Evolutionary conservation across 495 filamentous ascomycete species (phyloP).

Genomic region (Penicillium salamii): DNA sequence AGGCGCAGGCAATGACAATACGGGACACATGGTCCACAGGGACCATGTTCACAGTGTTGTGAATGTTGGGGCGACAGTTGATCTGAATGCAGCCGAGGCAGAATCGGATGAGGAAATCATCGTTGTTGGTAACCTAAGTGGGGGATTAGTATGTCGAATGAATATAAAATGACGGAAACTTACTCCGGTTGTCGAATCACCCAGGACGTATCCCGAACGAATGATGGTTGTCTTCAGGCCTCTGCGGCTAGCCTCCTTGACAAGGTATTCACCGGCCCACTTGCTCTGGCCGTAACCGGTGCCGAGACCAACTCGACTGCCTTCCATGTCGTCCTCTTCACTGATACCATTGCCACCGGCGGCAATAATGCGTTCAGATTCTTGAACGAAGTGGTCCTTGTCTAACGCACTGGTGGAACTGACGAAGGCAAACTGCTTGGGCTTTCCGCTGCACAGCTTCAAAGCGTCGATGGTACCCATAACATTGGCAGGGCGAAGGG

Average conservation of each 20-base stretch:
- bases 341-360: slow-evolving; percentile 52
- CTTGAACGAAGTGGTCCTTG: slow-evolving; percentile 71
- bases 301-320: slow-evolving; percentile 61
- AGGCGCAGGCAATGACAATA: slow-evolving; percentile 69
- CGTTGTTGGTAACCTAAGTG: slow-evolving; percentile 60
- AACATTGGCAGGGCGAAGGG: slow-evolving; percentile 76
- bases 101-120: slow-evolving; percentile 91
- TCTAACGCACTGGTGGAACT: slow-evolving; percentile 85
- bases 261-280: slow-evolving; percentile 78
- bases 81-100: slow-evolving; percentile 88
- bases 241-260: slow-evolving; percentile 72
- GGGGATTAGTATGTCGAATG: no score
- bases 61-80: slow-evolving; percentile 64
- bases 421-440: slow-evolving; percentile 81
- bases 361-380: slow-evolving; percentile 59
- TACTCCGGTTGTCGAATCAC: slow-evolving; percentile 64
- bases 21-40: slow-evolving; percentile 82
- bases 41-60: slow-evolving; percentile 88
- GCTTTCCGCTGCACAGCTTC: slow-evolving; percentile 70
- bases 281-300: slow-evolving; percentile 94
- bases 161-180: no score
- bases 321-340: slow-evolving; percentile 65
- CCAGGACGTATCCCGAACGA: slow-evolving; percentile 83
- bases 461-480: slow-evolving; percentile 75
- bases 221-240: slow-evolving; percentile 76